Evolutionary conservation across 2,329 filamentous ascomycete genomes (phyloP).

Genomic region (Colletotrichum siamense): DNA sequence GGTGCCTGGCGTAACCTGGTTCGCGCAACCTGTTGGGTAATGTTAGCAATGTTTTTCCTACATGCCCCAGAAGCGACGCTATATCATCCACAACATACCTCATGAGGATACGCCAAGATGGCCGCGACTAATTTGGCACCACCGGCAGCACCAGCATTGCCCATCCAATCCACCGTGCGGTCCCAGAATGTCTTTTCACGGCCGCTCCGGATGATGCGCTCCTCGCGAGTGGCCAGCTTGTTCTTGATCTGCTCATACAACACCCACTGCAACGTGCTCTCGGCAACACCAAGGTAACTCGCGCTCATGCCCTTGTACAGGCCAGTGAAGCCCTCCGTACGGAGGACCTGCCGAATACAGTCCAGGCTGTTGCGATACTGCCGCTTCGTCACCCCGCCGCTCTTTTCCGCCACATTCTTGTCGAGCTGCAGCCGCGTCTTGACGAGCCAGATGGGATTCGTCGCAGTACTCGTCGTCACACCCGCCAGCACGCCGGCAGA

Average conservation of each 20-base stretch:
- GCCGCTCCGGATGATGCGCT: slow-evolving; percentile 60
- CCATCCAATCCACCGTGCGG: slow-evolving; percentile 76
- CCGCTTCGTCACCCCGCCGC: slow-evolving; percentile 59
- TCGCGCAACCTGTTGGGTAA: slow-evolving; percentile 67
- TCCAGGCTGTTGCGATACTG: slow-evolving; percentile 89
- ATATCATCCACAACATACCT: slow-evolving; percentile 55
- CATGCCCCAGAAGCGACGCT: background rate
- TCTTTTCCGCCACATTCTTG: slow-evolving; percentile 74
- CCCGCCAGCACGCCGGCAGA: slow-evolving; percentile 79
- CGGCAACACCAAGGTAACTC: slow-evolving; percentile 88
- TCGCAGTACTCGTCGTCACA: slow-evolving; percentile 86
- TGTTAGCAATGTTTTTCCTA: background rate
- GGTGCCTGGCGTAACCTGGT: slow-evolving; percentile 87
- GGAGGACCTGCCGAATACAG: slow-evolving; percentile 82
- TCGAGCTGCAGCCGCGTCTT: slow-evolving; percentile 94
- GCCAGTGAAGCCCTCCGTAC: slow-evolving; percentile 79
- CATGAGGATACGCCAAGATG: slow-evolving; percentile 88
- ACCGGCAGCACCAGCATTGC: slow-evolving; percentile 80
- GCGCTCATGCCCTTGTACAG: slow-evolving; percentile 92
- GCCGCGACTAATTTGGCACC: slow-evolving; percentile 86
- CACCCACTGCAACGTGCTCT: slow-evolving; percentile 92
- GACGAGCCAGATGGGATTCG: slow-evolving; percentile 95
- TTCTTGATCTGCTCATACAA: slow-evolving; percentile 93
- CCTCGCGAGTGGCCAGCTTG: slow-evolving; percentile 69
- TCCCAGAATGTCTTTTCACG: slow-evolving; percentile 75